A percentile compares a stretch with the other conserved stretches of the same genome.
Conservation (phyloP, 2,329 filamentous ascomycete species). For the Clathrospora elynae region DNA sequence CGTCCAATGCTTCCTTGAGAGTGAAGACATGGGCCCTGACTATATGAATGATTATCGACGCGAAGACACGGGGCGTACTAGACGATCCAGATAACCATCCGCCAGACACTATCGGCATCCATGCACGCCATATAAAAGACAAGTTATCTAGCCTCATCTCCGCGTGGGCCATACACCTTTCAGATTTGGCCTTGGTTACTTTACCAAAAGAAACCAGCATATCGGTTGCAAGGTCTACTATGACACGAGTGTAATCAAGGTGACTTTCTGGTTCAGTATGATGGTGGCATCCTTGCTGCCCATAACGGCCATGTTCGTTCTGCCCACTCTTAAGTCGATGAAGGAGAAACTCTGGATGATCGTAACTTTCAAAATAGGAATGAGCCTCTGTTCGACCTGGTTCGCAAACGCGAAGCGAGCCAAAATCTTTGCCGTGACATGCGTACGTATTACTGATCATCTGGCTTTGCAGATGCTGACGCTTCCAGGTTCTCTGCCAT, state of each 20-base stretch:
- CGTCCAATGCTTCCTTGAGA: constrained; percentile 10
- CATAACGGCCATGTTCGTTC: constrained; percentile 25
- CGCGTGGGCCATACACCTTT: constrained; percentile 13
- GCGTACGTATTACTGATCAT: constrained; percentile 21
- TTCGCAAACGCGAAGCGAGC: constrained; percentile 30
- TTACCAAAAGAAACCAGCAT: neutral
- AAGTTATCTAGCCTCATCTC: constrained; percentile 15
- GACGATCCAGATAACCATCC: neutral
- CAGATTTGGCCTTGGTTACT: constrained; percentile 1
- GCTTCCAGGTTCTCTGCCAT: constrained; percentile 8
- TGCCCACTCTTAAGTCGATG: constrained; percentile 18
- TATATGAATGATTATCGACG: neutral
- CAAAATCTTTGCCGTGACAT: constrained; percentile 35
- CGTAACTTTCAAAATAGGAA: constrained; percentile 29
- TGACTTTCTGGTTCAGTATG: constrained; percentile 26
- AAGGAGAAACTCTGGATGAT: constrained; percentile 21
- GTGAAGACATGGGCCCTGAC: neutral
- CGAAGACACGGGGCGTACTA: neutral
- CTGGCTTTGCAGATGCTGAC: neutral
- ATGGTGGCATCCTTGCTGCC: constrained; percentile 30
- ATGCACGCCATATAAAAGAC: constrained; percentile 11
- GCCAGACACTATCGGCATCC: constrained; percentile 10
- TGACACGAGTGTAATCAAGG: neutral
- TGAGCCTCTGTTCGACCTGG: constrained; percentile 25
- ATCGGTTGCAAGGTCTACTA: neutral